phyloP scores from a whole-genome alignment of 1,139 yeast genomes.

The Sugiyamaella japonica region DNA sequence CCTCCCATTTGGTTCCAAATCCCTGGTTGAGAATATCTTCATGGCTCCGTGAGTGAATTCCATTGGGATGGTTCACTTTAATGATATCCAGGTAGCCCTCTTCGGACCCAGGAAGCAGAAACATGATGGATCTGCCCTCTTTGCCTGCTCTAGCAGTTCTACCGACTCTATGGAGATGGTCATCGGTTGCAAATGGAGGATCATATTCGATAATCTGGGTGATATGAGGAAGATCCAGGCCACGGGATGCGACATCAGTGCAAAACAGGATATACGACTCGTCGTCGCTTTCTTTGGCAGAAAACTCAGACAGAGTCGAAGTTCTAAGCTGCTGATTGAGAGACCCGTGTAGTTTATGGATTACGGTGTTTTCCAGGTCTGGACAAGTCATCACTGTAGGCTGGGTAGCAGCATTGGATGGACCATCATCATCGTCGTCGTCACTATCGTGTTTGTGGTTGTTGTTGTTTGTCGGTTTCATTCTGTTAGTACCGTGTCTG shows the following conservation, averaged over 20 bases:
- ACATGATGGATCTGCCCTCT: constrained; percentile 69
- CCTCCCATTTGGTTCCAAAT: constrained; percentile 79
- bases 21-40: constrained; percentile 56
- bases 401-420: constrained; percentile 24
- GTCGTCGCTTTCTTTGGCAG: constrained; percentile 41
- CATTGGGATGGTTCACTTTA: constrained; percentile 62
- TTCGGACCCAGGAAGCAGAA: constrained; percentile 84
- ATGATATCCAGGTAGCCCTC: constrained; percentile 73
- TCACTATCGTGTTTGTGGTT: constrained; percentile 32
- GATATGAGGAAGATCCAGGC: constrained; percentile 75
- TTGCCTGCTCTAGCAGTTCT: constrained; percentile 94
- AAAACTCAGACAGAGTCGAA: constrained; percentile 66
- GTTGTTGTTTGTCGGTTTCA: constrained; percentile 15
- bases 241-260: constrained; percentile 93
- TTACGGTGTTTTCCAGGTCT: constrained; percentile 49
- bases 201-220: constrained; percentile 85
- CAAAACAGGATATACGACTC: constrained; percentile 72
- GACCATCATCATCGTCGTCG: constrained; percentile 31
- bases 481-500: constrained; percentile 33
- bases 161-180: constrained; percentile 92
- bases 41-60: constrained; percentile 54
- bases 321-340: constrained; percentile 80
- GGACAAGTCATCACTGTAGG: constrained; percentile 57
- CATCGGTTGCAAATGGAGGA: constrained; percentile 87
- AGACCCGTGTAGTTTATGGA: constrained; percentile 90